Evolutionary conservation across 2,329 filamentous ascomycete genomes (phyloP), one percentile per base, ranked within the genome.

Genomic region (Fusarium pseudonygamai): DNA sequence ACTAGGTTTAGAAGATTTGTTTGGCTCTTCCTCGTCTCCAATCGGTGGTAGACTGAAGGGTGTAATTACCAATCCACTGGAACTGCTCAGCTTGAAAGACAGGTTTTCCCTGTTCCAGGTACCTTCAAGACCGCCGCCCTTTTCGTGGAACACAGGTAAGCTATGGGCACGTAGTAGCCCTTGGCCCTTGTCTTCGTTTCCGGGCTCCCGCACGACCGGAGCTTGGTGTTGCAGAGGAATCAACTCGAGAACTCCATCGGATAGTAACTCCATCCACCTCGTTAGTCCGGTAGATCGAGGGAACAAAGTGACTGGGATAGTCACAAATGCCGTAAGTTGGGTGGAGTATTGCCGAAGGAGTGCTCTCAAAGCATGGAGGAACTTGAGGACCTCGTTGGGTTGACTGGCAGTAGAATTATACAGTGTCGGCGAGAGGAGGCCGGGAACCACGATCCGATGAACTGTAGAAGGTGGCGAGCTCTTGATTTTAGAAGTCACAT

Each of bases 11-110:
- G 82, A 80, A 78, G 80, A 64, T 79, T 82, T 76, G 14, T 63
- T 57, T 12, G 69, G 53, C 20, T 83, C 82, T 34, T 85, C 84
- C 73, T 95, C 94, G 5, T 93, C 94, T 61, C 95, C 93, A 45
- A 96, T 86, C 0, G 96, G 96, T 32, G 96, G 96, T 47, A 99
- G 85, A 80, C 93, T 96, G 82, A 95, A 98, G 1, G 95, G 94
- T 77, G 92, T 93, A 72, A 99, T 94, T 43, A 94, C 89, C 74
- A 99, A 90, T 58, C 94, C 95, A 76, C 89, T 91, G 6, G 89
- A 88, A 77, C 94, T 88, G 80, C 94, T 97, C 58, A 99, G 84
- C 69, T 91, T 95, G 81, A 99, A 99, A 9, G 95, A 95, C 82
- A 97, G 88, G 82, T 98, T 95, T 78, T 97, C 93, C 30, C 93